Conservation (phyloP, 2,329 filamentous ascomycete species). For the Thielaviopsis euricoi region DNA sequence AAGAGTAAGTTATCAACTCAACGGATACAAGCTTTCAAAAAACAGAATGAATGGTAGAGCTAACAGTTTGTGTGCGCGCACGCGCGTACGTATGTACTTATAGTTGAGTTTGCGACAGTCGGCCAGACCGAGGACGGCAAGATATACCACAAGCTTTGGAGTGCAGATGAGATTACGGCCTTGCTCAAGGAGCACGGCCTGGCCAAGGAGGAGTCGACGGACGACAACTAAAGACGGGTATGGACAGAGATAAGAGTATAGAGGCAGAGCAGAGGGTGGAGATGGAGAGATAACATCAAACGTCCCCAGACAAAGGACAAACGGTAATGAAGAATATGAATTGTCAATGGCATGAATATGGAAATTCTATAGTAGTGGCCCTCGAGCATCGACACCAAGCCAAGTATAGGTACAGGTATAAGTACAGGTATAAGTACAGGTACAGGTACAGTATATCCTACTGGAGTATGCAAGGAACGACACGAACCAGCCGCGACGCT, state of each 20-base stretch:
- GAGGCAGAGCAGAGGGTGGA: background rate
- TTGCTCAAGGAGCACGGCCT: conserved; percentile 90
- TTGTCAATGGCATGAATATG: background rate
- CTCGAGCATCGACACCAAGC: no score
- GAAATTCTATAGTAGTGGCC: no score
- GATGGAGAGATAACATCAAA: background rate
- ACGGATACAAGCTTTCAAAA: conserved; percentile 11
- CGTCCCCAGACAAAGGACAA: background rate
- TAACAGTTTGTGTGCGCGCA: conserved; percentile 16
- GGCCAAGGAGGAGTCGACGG: conserved; percentile 65
- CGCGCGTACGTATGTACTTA: no score
- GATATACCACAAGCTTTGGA: conserved; percentile 97
- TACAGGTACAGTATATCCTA: no score
- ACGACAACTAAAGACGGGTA: conserved; percentile 36
- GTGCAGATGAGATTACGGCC: conserved; percentile 86
- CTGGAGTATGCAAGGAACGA: no score
- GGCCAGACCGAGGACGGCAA: conserved; percentile 88
- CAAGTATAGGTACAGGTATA: no score
- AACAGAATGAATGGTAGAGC: conserved; percentile 12
- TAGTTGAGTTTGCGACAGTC: conserved; percentile 96
- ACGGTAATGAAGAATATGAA: background rate
- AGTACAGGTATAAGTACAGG: no score
- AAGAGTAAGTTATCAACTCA: conserved; percentile 59
- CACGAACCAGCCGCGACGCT: no score
- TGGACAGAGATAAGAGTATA: no score